These are phyloP conservation scores for Boechera retrofracta DNA, from an alignment of 345 rosid genomes.

Conservation along the genomic window DNA sequence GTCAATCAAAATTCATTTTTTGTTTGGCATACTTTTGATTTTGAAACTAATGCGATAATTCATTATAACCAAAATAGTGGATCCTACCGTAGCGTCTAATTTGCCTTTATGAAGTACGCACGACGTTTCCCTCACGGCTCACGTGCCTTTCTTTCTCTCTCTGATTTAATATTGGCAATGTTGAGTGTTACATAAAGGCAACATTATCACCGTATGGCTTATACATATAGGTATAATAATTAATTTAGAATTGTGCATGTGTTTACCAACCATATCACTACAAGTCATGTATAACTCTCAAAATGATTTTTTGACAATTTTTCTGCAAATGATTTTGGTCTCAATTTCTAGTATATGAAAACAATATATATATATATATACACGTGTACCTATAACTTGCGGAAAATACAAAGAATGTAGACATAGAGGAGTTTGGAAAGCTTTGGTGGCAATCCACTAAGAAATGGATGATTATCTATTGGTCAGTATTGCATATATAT, in stretches of 20 bases:
- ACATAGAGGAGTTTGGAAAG: slow-evolving; percentile 20
- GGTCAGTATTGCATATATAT: slow-evolving; percentile 22
- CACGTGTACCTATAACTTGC: not conserved
- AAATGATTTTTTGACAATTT: not conserved
- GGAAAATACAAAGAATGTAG: slow-evolving; percentile 21
- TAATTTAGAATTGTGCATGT: not conserved
- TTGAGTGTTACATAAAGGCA: slow-evolving; percentile 28
- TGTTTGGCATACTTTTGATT: not conserved
- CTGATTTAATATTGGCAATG: slow-evolving; percentile 20
- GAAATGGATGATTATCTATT: slow-evolving; percentile 5
- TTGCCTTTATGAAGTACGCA: slow-evolving; percentile 33
- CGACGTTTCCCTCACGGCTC: slow-evolving; percentile 42
- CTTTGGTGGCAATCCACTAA: slow-evolving; percentile 42
- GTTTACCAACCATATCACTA: slow-evolving; percentile 6
- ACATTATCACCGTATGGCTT: slow-evolving; percentile 2
- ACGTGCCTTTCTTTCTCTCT: slow-evolving; percentile 36
- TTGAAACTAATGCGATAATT: slow-evolving; percentile 11
- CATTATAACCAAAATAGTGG: slow-evolving; percentile 34
- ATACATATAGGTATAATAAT: slow-evolving; percentile 5
- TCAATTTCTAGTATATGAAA: not conserved
- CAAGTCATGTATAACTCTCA: not conserved
- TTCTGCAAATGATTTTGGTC: slow-evolving; percentile 20
- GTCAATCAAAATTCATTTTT: slow-evolving; percentile 2
- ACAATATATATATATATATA: not conserved
- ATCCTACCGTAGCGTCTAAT: slow-evolving; percentile 27